Base-by-base conservation (phyloP, 805 yeast genomes). In the Candida montana region DNA sequence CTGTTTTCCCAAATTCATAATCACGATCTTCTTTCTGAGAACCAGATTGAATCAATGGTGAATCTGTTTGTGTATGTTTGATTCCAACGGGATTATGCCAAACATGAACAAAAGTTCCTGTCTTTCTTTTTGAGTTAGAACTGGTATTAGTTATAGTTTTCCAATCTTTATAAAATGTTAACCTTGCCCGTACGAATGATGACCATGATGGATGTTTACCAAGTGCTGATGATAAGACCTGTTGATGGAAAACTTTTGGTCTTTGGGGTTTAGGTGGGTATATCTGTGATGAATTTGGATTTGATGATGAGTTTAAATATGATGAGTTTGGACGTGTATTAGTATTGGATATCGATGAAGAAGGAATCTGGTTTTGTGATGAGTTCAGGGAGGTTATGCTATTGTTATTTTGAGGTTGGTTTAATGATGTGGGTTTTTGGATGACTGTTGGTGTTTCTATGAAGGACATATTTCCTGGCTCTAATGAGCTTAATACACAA, bases 131-230 rank as follows among this genome's bases (percentile, higher is more conserved):
- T 8, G 29, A 26, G 5, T 11, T 26, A 5, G 29, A 11, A 11
- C 29, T 26, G 29, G 2, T n/a, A n/a, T 23, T 23, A 23, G 9
- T 23, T 23, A 23, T 7, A 23, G 26, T 7, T 23, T 31, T 20
- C 55, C 54, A 55, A 33, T 56, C 61, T 32, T 41, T 53, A 33
- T 55, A 56, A 5, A 55, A 32, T 39, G 48, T 31, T 5, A 56
- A 23, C 28, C 59, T 32, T 16, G 56, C 52, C 17, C 52, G 32
- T 7, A 56, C 32, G 28, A 37, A 40, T 0, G 44, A 31, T 12
- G 29, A 29, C 58, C 59, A 55, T 1, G 45, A 36, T 6, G 49
- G 48, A 31, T 50, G 46, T 7, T 51, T 50, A 2, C 57, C 56
- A 18, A 56, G 33, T 5, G 51, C 39, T 2, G 57, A 51, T 1